A percentile compares a stretch with the other conserved stretches of the same genome.
Evolutionary conservation across 352 stramenopile species (phyloP).

Genomic region (Stramenopiles sp.): DNA sequence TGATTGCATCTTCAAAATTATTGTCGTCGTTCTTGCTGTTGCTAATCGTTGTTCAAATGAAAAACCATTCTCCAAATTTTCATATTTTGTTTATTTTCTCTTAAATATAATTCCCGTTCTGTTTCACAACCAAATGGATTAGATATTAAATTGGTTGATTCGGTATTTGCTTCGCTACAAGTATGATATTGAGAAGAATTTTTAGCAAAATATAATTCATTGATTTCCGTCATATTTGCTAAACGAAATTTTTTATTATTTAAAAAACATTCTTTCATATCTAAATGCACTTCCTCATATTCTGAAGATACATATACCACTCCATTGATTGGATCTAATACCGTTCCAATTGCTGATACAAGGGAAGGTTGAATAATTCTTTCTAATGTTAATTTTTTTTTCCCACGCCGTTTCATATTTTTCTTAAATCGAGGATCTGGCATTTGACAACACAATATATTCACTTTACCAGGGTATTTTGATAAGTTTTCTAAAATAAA

Average conservation of each 20-base stretch:
- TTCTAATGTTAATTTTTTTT: not conserved
- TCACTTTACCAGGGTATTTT: not conserved
- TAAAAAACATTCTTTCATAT: not conserved
- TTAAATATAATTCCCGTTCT: not conserved
- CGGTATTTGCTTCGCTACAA: not conserved
- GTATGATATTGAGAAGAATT: not conserved
- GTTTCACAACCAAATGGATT: not conserved
- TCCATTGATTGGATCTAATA: not conserved
- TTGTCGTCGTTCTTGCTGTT: no score
- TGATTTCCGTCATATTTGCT: not conserved
- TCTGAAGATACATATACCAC: not conserved
- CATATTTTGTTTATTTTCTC: not conserved
- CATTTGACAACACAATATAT: not conserved
- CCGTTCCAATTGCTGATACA: not conserved
- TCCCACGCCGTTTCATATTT: not conserved
- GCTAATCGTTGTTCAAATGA: not conserved
- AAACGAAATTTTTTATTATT: not conserved
- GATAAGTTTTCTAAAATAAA: not conserved
- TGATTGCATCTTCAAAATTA: no score
- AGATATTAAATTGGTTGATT: not conserved
- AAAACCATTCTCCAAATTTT: not conserved
- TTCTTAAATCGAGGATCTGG: not conserved
- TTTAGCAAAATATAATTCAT: not conserved
- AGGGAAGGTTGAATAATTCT: not conserved
- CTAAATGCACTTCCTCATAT: not conserved